Base-by-base conservation (phyloP, 129 eudicot genomes). In the Glebionis coronaria region DNA sequence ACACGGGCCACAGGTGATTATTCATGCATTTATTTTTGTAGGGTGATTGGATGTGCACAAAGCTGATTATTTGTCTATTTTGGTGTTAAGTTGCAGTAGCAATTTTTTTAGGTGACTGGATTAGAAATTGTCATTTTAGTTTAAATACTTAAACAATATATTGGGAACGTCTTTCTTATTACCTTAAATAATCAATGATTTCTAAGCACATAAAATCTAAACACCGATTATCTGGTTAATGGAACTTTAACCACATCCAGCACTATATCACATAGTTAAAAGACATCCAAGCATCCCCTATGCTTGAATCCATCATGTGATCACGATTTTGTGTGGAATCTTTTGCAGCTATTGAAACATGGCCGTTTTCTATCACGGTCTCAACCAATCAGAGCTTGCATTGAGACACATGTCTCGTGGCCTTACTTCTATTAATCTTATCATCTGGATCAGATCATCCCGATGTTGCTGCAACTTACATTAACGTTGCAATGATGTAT, bases 381-480 rank as follows among this genome's bases (percentile, higher is more conserved):
- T 94, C 38, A 86, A 87, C 86, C 97, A 87, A 67, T 86, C 99
- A 47, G 95, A 86, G 73, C 95, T 94, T 64, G 99, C 99, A 15
- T 67, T 94, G 60, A 78, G 93, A 29, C 97, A 94, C 73, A 94
- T 94, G 99, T 81, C 97, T 3, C 90, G 99, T 18, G n/a, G 99
- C 99, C n/a, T 75, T 94, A 59, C 81, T 86, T 54, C 77, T 94
- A 13, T 71, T 94, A 61, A 78, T 90, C 75, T 81, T 94, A 73
- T 94, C 99, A 2, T 94, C 95, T 16, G 99, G 99, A 28, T 88
- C 99, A 3, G 99, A 94, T 77, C 99, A 94, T 73, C 99, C 99
- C 3, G 99, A 94, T 73, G 97, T 94, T 12, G 97, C 99, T 57
- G 95, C 99, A 70, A 94, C 99, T 8, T 94, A 86, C 60, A 89